phyloP scores from a whole-genome alignment of 257 asterid species.

The Dorcoceras hygrometricum region DNA sequence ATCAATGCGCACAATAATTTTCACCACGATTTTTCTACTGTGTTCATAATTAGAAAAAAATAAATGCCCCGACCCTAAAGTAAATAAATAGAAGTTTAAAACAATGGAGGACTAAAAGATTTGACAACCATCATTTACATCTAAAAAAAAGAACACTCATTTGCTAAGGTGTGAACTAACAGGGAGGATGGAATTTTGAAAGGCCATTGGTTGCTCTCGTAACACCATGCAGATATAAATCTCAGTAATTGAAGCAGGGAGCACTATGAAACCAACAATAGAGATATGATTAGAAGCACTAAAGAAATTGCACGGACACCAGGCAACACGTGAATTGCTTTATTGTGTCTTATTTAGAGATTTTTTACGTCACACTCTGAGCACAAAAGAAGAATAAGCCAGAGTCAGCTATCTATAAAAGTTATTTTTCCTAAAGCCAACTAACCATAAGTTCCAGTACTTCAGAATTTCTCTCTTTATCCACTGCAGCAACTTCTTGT shows the following conservation, averaged over 20 bases:
- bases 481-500: constrained; percentile 46
- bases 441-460: constrained; percentile 45
- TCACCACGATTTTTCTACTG: neutral
- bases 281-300: neutral
- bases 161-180: neutral
- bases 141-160: constrained; percentile 5
- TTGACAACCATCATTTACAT: neutral
- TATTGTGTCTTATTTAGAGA: neutral
- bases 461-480: constrained; percentile 33
- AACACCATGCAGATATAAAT: neutral
- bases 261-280: constrained; percentile 15
- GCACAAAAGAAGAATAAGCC: neutral
- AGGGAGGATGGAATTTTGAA: neutral
- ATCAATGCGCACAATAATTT: neutral
- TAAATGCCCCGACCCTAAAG: neutral
- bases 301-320: neutral
- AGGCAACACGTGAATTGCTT: neutral
- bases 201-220: neutral
- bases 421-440: constrained; percentile 9
- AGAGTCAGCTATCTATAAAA: neutral
- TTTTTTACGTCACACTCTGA: neutral
- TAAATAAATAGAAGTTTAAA: neutral
- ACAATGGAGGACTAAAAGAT: neutral
- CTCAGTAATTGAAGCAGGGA: neutral
- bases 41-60: neutral